These are phyloP conservation scores for Domatiomyces catenatus DNA, from an alignment of 2,329 filamentous ascomycete species.

Conservation along the genomic window DNA sequence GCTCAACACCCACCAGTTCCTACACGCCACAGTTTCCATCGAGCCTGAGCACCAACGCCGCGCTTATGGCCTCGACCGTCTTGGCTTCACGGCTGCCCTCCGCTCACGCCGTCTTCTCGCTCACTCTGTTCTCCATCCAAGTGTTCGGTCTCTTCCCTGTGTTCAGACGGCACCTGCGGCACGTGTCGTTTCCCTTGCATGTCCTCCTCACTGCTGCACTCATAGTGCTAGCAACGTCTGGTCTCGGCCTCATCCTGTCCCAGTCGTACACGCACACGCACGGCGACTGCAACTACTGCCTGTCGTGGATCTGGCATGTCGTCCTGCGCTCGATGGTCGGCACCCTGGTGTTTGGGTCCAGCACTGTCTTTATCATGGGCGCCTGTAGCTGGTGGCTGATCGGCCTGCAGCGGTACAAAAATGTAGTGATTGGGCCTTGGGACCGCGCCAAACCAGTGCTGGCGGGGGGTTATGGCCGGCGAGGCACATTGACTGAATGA, in stretches of 20 bases:
- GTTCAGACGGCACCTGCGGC: constrained; percentile 73
- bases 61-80: constrained; percentile 89
- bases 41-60: constrained; percentile 79
- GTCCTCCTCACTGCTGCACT: constrained; percentile 58
- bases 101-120: constrained; percentile 84
- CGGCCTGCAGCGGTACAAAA: constrained; percentile 94
- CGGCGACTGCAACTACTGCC: constrained; percentile 29
- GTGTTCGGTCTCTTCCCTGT: constrained; percentile 97
- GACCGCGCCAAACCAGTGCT: constrained; percentile 69
- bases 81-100: constrained; percentile 76
- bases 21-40: constrained; percentile 35
- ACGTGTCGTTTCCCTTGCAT: constrained; percentile 70
- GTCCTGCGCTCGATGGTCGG: constrained; percentile 48
- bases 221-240: constrained; percentile 64
- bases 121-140: constrained; percentile 92
- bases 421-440: constrained; percentile 96
- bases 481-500: constrained; percentile 6
- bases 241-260: constrained; percentile 49
- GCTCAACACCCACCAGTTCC: constrained; percentile 4
- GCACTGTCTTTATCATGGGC: constrained; percentile 68
- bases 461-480: constrained; percentile 13
- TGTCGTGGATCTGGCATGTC: constrained; percentile 34
- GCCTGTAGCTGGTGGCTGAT: constrained; percentile 98
- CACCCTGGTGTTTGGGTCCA: constrained; percentile 57
- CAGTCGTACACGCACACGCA: constrained; percentile 27